Evolutionary conservation across 2,329 filamentous ascomycete species (phyloP).

Genomic region (Lecanosticta acicola): DNA sequence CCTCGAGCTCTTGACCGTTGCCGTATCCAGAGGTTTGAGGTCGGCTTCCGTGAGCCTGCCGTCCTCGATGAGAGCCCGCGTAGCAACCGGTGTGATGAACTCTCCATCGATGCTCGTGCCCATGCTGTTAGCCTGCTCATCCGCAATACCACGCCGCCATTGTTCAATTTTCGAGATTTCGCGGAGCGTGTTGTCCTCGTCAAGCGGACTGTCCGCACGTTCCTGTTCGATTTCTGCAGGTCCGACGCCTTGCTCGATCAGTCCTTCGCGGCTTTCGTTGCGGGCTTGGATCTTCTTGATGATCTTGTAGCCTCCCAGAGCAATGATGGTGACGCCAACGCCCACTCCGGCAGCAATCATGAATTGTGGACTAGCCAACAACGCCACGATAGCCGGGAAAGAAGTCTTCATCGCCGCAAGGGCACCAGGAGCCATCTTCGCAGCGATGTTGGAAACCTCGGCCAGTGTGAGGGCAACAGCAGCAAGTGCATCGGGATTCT

Average conservation of each 20-base stretch:
- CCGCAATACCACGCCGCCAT: slow-evolving; percentile 60
- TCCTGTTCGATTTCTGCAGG: slow-evolving; percentile 11
- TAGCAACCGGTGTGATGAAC: slow-evolving; percentile 57
- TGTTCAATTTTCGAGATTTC: slow-evolving; percentile 54
- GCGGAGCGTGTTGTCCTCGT: slow-evolving; percentile 52
- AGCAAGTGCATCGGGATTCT: slow-evolving; percentile 84
- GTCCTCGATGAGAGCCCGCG: slow-evolving; percentile 40
- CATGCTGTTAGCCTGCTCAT: slow-evolving; percentile 48
- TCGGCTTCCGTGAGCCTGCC: slow-evolving; percentile 44
- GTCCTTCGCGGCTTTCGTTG: slow-evolving; percentile 26
- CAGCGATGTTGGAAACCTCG: slow-evolving; percentile 76
- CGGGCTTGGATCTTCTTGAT: slow-evolving; percentile 70
- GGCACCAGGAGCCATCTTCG: slow-evolving; percentile 79
- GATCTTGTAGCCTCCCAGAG: slow-evolving; percentile 95
- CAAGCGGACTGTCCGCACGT: slow-evolving; percentile 15
- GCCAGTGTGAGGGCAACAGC: slow-evolving; percentile 89
- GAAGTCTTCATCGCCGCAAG: slow-evolving; percentile 69
- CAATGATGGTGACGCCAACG: slow-evolving; percentile 89
- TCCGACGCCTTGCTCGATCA: slow-evolving; percentile 6
- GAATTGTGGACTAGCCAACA: slow-evolving; percentile 87
- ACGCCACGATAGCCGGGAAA: slow-evolving; percentile 78
- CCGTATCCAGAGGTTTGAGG: slow-evolving; percentile 34
- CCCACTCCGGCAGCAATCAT: slow-evolving; percentile 85
- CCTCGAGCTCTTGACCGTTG: slow-evolving; percentile 35
- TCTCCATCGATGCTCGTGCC: slow-evolving; percentile 61